These are phyloP conservation scores for Apiospora sp. DNA, from an alignment of 2,329 filamentous ascomycete genomes.

Conservation along the genomic window DNA sequence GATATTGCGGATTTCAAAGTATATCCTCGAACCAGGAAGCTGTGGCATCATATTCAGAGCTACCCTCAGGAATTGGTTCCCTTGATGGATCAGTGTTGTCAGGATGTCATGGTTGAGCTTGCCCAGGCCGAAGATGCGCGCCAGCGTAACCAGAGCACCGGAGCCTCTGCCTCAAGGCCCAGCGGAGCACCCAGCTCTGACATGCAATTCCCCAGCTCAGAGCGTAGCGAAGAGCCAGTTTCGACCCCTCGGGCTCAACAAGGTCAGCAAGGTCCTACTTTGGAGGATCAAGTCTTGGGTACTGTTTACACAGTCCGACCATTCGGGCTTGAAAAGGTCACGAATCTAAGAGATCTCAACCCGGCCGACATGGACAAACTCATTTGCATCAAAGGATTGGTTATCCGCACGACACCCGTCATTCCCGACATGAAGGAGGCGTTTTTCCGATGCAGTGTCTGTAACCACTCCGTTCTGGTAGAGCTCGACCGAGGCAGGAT, in stretches of 20 bases:
- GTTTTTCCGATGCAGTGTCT: slow-evolving; percentile 95
- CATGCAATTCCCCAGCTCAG: slow-evolving; percentile 81
- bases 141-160: slow-evolving; percentile 56
- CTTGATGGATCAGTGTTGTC: slow-evolving; percentile 93
- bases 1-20: slow-evolving; percentile 89
- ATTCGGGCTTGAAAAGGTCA: slow-evolving; percentile 84
- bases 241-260: slow-evolving; percentile 53
- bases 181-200: slow-evolving; percentile 73
- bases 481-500: slow-evolving; percentile 96
- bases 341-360: slow-evolving; percentile 93
- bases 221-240: slow-evolving; percentile 63
- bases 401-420: slow-evolving; percentile 93
- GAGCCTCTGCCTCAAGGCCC: slow-evolving; percentile 58
- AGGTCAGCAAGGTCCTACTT: slow-evolving; percentile 53
- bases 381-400: slow-evolving; percentile 92
- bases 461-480: slow-evolving; percentile 89
- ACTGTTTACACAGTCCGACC: slow-evolving; percentile 87
- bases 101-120: slow-evolving; percentile 91
- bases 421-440: slow-evolving; percentile 99
- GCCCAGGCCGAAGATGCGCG: slow-evolving; percentile 81
- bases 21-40: slow-evolving; percentile 89
- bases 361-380: slow-evolving; percentile 96
- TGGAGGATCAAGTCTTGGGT: slow-evolving; percentile 83
- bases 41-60: slow-evolving; percentile 93
- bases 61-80: slow-evolving; percentile 97